phyloP scores from a whole-genome alignment of 2,329 filamentous ascomycete species.

The Apiospora aurea region DNA sequence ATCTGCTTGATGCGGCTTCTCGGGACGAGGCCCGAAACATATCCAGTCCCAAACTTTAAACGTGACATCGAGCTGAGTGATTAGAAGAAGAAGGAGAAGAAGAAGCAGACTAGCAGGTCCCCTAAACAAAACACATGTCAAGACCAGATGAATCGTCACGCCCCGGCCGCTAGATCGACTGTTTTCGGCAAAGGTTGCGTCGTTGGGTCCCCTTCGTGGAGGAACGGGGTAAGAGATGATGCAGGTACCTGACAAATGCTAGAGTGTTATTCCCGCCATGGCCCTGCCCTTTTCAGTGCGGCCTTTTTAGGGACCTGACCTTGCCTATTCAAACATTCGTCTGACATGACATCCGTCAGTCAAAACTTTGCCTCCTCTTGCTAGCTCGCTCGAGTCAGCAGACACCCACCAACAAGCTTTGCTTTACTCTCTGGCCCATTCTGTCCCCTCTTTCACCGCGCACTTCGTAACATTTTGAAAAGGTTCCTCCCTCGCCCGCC shows the following conservation, averaged over 20 bases:
- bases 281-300: not conserved
- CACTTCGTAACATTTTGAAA: constrained; percentile 26
- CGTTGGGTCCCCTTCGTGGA: not conserved
- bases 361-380: constrained; percentile 9
- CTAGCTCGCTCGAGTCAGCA: constrained; percentile 1
- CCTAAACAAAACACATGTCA: not conserved
- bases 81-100: not conserved
- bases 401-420: not conserved
- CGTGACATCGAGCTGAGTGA: not conserved
- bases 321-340: constrained; percentile 3
- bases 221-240: not conserved
- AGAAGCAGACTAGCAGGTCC: not conserved
- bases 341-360: constrained; percentile 10
- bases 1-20: not conserved
- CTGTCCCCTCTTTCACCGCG: constrained; percentile 7
- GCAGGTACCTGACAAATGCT: constrained; percentile 11
- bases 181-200: constrained; percentile 6
- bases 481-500: constrained; percentile 22
- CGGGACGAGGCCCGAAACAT: constrained; percentile 15
- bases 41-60: constrained; percentile 15
- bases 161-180: not conserved
- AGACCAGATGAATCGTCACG: constrained; percentile 7
- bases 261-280: not conserved
- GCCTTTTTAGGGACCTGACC: not conserved
- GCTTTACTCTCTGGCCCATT: not conserved